Percentiles rank a stretch among this genome's conserved stretches.
Conservation (phyloP, 2,329 filamentous ascomycete species). For the Fusarium sp. region DNA sequence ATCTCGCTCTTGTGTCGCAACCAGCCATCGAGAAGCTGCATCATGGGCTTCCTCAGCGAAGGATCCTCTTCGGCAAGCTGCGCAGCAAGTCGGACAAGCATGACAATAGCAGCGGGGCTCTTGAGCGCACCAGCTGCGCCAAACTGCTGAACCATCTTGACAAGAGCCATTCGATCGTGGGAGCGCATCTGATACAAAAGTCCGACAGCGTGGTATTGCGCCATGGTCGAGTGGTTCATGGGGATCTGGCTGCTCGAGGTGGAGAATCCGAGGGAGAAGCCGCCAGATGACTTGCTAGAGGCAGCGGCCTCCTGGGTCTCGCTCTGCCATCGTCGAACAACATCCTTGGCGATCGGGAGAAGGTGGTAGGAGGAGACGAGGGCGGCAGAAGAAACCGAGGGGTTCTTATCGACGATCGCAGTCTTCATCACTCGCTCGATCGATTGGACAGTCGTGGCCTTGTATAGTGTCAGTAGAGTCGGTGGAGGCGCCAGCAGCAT, state of each 20-base stretch:
- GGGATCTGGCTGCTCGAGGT: conserved; percentile 78
- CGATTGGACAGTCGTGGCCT: conserved; percentile 95
- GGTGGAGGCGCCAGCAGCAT: conserved; percentile 21
- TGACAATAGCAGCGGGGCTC: conserved; percentile 90
- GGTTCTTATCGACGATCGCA: conserved; percentile 98
- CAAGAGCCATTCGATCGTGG: conserved; percentile 96
- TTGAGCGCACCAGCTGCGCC: conserved; percentile 91
- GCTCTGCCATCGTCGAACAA: conserved; percentile 97
- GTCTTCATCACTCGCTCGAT: conserved; percentile 99
- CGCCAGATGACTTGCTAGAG: conserved; percentile 86
- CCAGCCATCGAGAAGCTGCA: conserved; percentile 96
- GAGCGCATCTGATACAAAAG: conserved; percentile 97
- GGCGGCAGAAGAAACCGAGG: conserved; percentile 94
- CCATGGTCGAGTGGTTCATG: conserved; percentile 96
- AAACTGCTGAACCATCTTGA: conserved; percentile 99
- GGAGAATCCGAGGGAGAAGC: conserved; percentile 93
- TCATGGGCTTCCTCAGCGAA: conserved; percentile 93
- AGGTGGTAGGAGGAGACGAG: conserved; percentile 98
- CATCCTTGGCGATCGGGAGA: conserved; percentile 93
- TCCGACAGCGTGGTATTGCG: conserved; percentile 98
- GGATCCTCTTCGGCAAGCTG: conserved; percentile 95
- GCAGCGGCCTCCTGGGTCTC: conserved; percentile 98
- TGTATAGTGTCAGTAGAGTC: conserved; percentile 44
- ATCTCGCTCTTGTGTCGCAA: conserved; percentile 98
- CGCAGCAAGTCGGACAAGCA: conserved; percentile 92